Evolutionary conservation across 768 basidiomycete genomes (phyloP).

Genomic region (Serendipita indica): DNA sequence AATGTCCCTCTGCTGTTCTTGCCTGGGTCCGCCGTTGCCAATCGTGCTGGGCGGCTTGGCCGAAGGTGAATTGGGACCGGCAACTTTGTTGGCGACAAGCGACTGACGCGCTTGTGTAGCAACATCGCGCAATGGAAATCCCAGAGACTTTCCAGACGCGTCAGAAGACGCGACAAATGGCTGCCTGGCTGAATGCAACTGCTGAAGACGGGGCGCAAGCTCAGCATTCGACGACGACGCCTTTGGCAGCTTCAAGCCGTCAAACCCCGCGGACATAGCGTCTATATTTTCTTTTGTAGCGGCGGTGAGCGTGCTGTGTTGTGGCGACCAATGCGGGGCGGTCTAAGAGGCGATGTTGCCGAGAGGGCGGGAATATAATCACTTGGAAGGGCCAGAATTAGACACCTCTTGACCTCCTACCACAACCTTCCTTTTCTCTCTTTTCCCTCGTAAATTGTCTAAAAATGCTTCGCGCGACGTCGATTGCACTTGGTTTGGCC

Average conservation of each 20-base stretch:
- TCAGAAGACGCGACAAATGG: neutral
- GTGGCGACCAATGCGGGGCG: too few species aligned
- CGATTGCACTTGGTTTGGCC: neutral
- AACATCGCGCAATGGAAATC: neutral
- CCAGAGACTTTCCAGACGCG: neutral
- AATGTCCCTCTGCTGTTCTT: neutral
- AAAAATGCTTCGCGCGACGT: neutral
- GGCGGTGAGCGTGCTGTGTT: too few species aligned
- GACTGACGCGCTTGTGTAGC: neutral
- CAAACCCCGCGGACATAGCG: neutral
- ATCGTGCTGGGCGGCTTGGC: neutral
- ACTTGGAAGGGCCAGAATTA: too few species aligned
- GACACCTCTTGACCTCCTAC: neutral
- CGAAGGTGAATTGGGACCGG: neutral
- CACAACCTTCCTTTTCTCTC: neutral
- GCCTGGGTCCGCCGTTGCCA: neutral
- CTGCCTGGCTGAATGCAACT: neutral
- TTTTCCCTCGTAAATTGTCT: neutral
- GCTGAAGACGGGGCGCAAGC: neutral
- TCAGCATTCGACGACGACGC: neutral
- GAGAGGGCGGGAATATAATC: neutral
- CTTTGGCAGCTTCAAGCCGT: neutral
- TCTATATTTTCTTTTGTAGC: too few species aligned
- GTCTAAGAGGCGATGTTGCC: too few species aligned
- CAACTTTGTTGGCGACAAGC: neutral